Conservation (phyloP, 2,329 filamentous ascomycete species). For the Pseudocercospora eumusae region DNA sequence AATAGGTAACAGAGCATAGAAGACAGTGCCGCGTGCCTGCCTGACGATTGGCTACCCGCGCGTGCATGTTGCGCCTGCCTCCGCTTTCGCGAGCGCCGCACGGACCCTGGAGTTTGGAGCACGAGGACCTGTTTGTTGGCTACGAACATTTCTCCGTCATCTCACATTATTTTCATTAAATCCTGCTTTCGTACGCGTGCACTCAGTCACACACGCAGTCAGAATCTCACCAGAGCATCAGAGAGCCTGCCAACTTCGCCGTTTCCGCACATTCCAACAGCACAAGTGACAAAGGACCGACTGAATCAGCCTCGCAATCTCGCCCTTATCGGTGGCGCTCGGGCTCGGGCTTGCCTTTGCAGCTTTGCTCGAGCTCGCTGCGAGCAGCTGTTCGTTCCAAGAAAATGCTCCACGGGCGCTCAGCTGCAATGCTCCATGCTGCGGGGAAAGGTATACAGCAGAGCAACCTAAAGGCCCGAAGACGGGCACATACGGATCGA, state of each 20-base stretch:
- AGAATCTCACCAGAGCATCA: no score
- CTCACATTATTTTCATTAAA: neutral
- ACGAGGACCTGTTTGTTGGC: neutral
- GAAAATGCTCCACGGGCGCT: constrained; percentile 5
- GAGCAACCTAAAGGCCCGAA: neutral
- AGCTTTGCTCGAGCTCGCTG: constrained; percentile 6
- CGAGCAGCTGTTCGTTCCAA: constrained; percentile 11
- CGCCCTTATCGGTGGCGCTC: constrained; percentile 1
- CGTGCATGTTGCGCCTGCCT: no score
- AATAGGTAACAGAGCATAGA: no score
- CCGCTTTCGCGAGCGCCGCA: no score
- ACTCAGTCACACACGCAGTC: neutral
- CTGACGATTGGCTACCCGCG: neutral
- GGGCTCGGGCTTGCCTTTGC: neutral
- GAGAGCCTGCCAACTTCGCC: neutral
- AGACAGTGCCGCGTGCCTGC: neutral
- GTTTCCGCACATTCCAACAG: constrained; percentile 6
- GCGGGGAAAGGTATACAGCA: constrained; percentile 3
- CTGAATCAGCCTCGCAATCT: constrained; percentile 5
- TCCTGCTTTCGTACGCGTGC: neutral
- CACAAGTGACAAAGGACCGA: no score
- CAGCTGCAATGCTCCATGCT: neutral
- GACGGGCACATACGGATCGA: constrained; percentile 9
- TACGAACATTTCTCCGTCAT: neutral
- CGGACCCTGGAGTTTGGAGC: neutral